Base-by-base conservation (phyloP, 202 grass and related monocot species). In the Zizania palustris region DNA sequence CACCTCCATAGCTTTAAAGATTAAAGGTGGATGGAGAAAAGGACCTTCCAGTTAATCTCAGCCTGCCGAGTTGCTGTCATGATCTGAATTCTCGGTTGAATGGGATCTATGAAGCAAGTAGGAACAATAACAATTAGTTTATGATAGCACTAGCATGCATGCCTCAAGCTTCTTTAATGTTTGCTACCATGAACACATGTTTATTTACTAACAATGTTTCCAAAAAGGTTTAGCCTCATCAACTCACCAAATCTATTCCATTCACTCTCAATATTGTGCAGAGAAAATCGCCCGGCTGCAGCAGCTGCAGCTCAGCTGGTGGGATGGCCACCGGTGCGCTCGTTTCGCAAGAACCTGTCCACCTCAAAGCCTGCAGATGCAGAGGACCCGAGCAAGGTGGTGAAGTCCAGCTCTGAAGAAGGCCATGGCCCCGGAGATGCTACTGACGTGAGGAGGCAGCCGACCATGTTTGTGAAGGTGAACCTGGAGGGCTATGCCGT, bases 391-490 rank as follows among this genome's bases (percentile, higher is more conserved):
- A 60, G 21, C 69, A 85, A 85, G 71, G 74, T 1, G 71, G 74
- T 1, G 62, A 82, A 46, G 46, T 21, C 12, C 9, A 11, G 38
- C 38, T 63, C 48, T 5, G 69, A 73, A 42, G 57, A 65, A 14
- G 38, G 55, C 38, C 35, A 54, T 11, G 79, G 41, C 70, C 14
- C 45, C 16, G 63, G 59, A 74, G 54, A 43, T 75, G 63, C 63
- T 67, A 37, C 48, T 42, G 55, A 61, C 8, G 79, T 15, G 67
- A 63, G 48, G 57, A 60, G 16, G 57, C 22, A 19, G 42, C 10
- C 79, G 42, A 58, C 51, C 22, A 73, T 93, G 83, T 95, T 88
- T 55, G 95, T 98, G 49, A 98, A 98, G 87, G 95, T 98, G 45
- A 94, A 98, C 73, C 77, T 98, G 85, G 89, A 98, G 45, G 91